Evolutionary conservation across 208 protist genomes (phyloP).

Genomic region (Balamuthia mandrillaris): DNA sequence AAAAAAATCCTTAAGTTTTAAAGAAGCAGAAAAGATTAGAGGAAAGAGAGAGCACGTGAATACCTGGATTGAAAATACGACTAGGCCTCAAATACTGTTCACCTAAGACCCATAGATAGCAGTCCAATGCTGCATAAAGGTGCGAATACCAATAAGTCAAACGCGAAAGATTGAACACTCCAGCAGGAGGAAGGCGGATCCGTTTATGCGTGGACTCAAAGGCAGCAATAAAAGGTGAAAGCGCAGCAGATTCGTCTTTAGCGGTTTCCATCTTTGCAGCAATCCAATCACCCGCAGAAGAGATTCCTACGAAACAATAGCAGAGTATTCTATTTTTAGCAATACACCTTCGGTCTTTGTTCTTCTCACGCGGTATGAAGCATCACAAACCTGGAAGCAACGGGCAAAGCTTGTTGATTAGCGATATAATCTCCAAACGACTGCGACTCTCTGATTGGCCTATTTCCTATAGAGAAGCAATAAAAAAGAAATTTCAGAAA

Average conservation of each 20-base stretch:
- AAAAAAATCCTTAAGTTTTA: background rate
- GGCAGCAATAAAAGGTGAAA: background rate
- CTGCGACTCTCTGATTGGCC: constrained; percentile 24
- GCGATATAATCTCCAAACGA: constrained; percentile 45
- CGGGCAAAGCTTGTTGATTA: constrained; percentile 53
- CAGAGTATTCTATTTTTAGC: background rate
- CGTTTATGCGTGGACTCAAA: constrained; percentile 8
- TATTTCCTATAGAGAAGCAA: constrained; percentile 29
- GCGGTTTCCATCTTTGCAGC: constrained; percentile 35
- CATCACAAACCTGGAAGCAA: constrained; percentile 8
- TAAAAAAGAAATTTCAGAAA: background rate
- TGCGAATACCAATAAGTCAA: constrained; percentile 50
- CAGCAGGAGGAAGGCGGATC: background rate
- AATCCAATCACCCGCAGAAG: constrained; percentile 46
- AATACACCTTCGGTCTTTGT: no score
- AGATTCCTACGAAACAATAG: background rate
- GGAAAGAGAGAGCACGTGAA: background rate
- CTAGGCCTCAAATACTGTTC: constrained; percentile 46
- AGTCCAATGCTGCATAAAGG: constrained; percentile 41
- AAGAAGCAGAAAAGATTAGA: background rate
- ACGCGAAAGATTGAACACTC: background rate
- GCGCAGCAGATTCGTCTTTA: background rate
- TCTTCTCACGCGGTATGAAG: no score
- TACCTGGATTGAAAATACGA: constrained; percentile 29
- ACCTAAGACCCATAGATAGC: constrained; percentile 55